Evolutionary conservation across 176 grass and related monocot species (phyloP).

Genomic region (Aegilops bicornis): DNA sequence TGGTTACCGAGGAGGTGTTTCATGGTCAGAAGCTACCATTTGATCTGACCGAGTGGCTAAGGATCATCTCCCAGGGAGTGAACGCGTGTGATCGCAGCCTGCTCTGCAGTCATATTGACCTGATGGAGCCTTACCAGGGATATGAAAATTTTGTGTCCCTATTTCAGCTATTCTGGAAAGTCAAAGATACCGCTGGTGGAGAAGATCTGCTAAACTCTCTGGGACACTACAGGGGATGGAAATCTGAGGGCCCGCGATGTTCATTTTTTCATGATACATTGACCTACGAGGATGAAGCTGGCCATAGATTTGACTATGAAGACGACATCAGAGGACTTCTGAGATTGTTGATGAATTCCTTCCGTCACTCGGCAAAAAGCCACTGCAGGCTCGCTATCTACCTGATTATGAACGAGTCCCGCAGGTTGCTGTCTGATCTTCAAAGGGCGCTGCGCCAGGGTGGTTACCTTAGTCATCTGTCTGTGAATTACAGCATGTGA

Average conservation of each 20-base stretch:
- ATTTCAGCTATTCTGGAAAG: neutral
- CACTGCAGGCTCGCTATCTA: neutral
- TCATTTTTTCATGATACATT: neutral
- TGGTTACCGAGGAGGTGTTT: neutral
- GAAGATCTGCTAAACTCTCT: neutral
- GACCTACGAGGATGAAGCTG: too few species aligned
- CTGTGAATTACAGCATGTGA: too few species aligned
- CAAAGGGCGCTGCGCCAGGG: neutral
- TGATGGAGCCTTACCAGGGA: neutral
- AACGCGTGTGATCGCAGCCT: neutral
- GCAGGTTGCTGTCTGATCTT: neutral
- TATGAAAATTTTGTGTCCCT: neutral
- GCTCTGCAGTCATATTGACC: neutral
- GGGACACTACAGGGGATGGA: neutral
- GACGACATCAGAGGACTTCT: neutral
- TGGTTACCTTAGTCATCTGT: neutral
- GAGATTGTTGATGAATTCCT: neutral
- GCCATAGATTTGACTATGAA: too few species aligned
- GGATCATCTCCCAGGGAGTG: neutral
- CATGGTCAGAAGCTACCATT: neutral
- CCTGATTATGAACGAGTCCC: neutral
- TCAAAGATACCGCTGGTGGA: neutral
- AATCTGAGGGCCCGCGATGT: accelerated
- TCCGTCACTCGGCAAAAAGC: neutral
- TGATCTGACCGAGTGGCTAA: neutral